These are phyloP conservation scores for Epicoccum nigrum DNA, from an alignment of 2,329 filamentous ascomycete species.

Conservation along the genomic window DNA sequence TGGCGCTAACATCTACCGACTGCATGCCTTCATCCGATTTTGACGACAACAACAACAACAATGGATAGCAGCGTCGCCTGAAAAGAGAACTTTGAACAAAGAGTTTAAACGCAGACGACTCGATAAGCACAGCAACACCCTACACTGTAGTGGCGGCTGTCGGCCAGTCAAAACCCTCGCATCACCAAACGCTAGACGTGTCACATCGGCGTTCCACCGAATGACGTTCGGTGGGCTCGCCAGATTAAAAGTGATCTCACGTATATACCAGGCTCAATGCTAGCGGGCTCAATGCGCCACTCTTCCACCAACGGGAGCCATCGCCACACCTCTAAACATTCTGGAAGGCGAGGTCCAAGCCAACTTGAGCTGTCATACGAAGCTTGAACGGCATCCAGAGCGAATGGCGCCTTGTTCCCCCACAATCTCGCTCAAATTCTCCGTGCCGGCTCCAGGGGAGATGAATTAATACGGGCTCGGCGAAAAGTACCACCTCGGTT, in stretches of 20 bases:
- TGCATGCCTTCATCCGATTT: background rate
- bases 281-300: background rate
- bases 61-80: background rate
- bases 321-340: background rate
- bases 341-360: background rate
- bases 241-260: conserved; percentile 6
- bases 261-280: background rate
- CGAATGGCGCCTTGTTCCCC: background rate
- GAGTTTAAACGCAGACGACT: too few species aligned
- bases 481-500: background rate
- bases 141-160: background rate
- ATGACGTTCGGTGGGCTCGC: conserved; percentile 5
- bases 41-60: background rate
- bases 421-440: conserved; percentile 1
- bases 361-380: background rate
- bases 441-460: background rate
- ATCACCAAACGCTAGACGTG: conserved; percentile 6
- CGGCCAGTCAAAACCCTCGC: background rate
- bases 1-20: background rate
- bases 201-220: conserved; percentile 11
- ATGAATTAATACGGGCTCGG: conserved; percentile 5
- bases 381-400: background rate
- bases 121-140: too few species aligned
- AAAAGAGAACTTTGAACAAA: too few species aligned
- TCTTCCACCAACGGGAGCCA: background rate